These are phyloP conservation scores for Iris macrosiphon DNA, from an alignment of 106 monocot genomes.

Conservation along the genomic window DNA sequence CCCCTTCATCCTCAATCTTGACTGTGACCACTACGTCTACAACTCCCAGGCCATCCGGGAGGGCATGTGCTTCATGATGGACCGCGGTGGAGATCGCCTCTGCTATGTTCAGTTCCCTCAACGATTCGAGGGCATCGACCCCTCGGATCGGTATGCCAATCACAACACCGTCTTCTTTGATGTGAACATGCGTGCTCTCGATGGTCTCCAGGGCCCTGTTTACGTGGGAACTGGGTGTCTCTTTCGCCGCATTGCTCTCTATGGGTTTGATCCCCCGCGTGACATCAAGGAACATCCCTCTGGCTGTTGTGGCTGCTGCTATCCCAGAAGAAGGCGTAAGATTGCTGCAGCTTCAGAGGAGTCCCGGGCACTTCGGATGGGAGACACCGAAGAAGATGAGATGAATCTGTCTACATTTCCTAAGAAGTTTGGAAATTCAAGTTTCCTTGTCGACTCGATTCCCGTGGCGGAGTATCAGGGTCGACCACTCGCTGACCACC, in stretches of 20 bases:
- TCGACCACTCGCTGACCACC: constrained; percentile 77
- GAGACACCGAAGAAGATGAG: constrained; percentile 52
- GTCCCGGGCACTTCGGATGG: constrained; percentile 56
- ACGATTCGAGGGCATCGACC: constrained; percentile 89
- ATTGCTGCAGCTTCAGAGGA: constrained; percentile 48
- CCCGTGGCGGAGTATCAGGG: constrained; percentile 77
- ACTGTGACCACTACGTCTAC: constrained; percentile 66
- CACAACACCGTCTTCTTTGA: constrained; percentile 95
- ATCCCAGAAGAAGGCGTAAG: constrained; percentile 29
- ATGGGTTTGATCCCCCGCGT: constrained; percentile 63
- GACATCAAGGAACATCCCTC: constrained; percentile 29
- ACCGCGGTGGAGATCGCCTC: constrained; percentile 77
- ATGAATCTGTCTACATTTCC: constrained; percentile 52
- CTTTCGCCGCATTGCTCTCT: constrained; percentile 51
- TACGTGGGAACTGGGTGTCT: constrained; percentile 75
- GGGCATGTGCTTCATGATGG: constrained; percentile 90
- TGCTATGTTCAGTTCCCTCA: constrained; percentile 94
- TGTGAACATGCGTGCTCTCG: constrained; percentile 92
- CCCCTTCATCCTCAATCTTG: constrained; percentile 65
- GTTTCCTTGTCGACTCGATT: constrained; percentile 64
- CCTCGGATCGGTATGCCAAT: constrained; percentile 90
- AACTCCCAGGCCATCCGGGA: constrained; percentile 55
- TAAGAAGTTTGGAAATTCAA: constrained; percentile 80
- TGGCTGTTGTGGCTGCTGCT: constrained; percentile 50
- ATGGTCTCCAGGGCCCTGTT: constrained; percentile 67